phyloP scores from a whole-genome alignment of 2,329 filamentous ascomycete genomes.

The Alternaria sp. region DNA sequence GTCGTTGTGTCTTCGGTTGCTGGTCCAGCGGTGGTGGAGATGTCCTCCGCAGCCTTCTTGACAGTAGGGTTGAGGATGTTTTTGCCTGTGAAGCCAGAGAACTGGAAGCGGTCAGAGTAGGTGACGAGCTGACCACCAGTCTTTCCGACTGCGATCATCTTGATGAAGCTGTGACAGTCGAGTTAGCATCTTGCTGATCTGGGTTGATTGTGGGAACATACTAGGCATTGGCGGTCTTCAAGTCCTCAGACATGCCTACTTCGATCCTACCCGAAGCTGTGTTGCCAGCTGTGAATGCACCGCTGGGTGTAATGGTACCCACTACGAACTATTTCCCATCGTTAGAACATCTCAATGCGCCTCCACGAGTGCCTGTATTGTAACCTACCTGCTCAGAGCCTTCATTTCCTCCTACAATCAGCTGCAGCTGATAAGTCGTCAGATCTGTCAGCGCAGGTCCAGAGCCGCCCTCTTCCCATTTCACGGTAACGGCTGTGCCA shows the following conservation, averaged over 20 bases:
- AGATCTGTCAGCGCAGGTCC: conserved; percentile 62
- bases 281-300: conserved; percentile 54
- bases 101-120: conserved; percentile 71
- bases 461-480: conserved; percentile 66
- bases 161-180: conserved; percentile 38
- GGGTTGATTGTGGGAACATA: conserved; percentile 46
- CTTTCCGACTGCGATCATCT: conserved; percentile 64
- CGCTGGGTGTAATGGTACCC: conserved; percentile 55
- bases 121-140: conserved; percentile 66
- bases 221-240: conserved; percentile 63
- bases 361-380: neutral
- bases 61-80: conserved; percentile 62
- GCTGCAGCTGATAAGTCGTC: conserved; percentile 64
- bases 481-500: conserved; percentile 61
- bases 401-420: conserved; percentile 69
- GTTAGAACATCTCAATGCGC: conserved; percentile 8
- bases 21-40: conserved; percentile 43
- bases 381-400: conserved; percentile 58
- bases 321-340: conserved; percentile 14
- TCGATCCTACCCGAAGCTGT: conserved; percentile 50
- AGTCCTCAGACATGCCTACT: conserved; percentile 32
- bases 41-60: conserved; percentile 47
- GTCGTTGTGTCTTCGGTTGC: conserved; percentile 32
- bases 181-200: conserved; percentile 15
- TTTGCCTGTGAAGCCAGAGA: conserved; percentile 71